phyloP scores from a whole-genome alignment of 2,329 filamentous ascomycete species.

The Aspergillaceae sp. region DNA sequence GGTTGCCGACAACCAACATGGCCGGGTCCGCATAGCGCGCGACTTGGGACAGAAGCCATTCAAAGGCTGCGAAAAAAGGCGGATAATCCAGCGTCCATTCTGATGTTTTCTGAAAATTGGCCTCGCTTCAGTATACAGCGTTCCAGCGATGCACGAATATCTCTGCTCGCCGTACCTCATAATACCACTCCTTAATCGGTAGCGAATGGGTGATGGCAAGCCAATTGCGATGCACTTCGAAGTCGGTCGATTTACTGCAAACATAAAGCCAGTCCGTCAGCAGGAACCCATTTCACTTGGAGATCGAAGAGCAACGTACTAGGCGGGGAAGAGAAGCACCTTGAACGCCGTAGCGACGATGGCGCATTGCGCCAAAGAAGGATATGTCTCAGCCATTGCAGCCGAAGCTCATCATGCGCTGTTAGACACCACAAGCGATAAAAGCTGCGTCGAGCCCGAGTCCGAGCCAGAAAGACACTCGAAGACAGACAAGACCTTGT shows the following conservation, averaged over 20 bases:
- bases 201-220: conserved; percentile 89
- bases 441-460: conserved; percentile 1
- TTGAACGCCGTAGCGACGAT: conserved; percentile 82
- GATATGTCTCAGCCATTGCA: conserved; percentile 69
- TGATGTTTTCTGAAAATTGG: conserved; percentile 60
- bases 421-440: conserved; percentile 3
- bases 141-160: too few relatives aligned
- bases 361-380: conserved; percentile 81
- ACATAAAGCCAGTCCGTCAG: background rate
- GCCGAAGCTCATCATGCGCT: conserved; percentile 16
- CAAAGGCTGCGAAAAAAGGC: conserved; percentile 95
- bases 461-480: too few relatives aligned
- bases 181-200: conserved; percentile 85
- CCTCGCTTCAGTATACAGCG: conserved; percentile 3
- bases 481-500: too few relatives aligned
- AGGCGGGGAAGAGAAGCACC: conserved; percentile 83
- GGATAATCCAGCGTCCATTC: conserved; percentile 99
- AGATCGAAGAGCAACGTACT: conserved; percentile 57
- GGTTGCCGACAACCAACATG: conserved; percentile 73
- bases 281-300: background rate
- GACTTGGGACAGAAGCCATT: conserved; percentile 79
- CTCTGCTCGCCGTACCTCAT: conserved; percentile 50
- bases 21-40: conserved; percentile 68
- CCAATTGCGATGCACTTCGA: conserved; percentile 98
- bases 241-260: conserved; percentile 90